A percentile compares a stretch with the other conserved stretches of the same genome.
These are phyloP conservation scores for Thermoascus crustaceus DNA, from an alignment of 2,329 filamentous ascomycete species.

Conservation along the genomic window DNA sequence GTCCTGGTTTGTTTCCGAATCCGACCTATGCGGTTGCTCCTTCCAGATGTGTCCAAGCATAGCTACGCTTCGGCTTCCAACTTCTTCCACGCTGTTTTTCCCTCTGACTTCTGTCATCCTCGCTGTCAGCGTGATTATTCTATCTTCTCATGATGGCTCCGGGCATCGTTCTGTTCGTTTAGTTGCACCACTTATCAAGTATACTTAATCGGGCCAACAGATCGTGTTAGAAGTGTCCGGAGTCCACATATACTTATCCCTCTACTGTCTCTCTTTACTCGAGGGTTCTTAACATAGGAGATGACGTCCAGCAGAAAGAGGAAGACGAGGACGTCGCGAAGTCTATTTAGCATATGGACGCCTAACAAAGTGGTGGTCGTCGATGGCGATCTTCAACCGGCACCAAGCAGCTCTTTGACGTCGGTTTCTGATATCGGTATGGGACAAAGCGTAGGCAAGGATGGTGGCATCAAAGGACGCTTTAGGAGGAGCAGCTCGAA, in stretches of 20 bases:
- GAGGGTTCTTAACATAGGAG: background rate
- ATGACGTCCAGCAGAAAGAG: slow-evolving; percentile 15
- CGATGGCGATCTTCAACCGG: slow-evolving; percentile 10
- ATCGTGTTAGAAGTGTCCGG: too few relatives aligned
- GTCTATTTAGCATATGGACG: slow-evolving; percentile 17
- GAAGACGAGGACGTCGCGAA: slow-evolving; percentile 16
- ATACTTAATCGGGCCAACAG: too few relatives aligned
- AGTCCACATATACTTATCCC: slow-evolving; percentile 1
- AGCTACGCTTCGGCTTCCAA: too few relatives aligned
- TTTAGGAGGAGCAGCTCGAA: slow-evolving; percentile 30
- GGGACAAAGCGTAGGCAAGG: slow-evolving; percentile 11
- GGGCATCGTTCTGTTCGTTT: too few relatives aligned
- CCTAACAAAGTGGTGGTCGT: slow-evolving; percentile 13
- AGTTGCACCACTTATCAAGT: too few relatives aligned
- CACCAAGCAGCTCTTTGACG: slow-evolving; percentile 13
- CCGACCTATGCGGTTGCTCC: too few relatives aligned
- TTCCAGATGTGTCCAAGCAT: too few relatives aligned
- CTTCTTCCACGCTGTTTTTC: too few relatives aligned
- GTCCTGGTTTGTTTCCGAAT: too few relatives aligned
- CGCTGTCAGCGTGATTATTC: too few relatives aligned
- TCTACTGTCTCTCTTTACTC: background rate
- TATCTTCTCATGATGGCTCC: too few relatives aligned
- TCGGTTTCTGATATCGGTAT: slow-evolving; percentile 16
- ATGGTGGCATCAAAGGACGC: slow-evolving; percentile 21
- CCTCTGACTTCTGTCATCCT: too few relatives aligned